A percentile compares a stretch with the other conserved stretches of the same genome.
phyloP scores from a whole-genome alignment of 306 rosid genomes.

The Acacia crassicarpa region DNA sequence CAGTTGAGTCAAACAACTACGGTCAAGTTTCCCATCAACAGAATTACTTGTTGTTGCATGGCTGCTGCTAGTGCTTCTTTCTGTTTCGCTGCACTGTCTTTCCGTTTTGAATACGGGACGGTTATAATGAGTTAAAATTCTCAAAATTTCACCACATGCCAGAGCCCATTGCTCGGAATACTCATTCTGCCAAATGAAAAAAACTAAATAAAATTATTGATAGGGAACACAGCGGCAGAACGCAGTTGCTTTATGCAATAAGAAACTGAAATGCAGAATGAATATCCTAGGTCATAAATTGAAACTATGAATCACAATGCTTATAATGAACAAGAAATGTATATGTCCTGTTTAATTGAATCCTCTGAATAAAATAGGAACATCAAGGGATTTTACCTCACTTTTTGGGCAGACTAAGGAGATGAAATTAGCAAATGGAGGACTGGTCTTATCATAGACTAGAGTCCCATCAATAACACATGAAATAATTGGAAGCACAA shows the following conservation, averaged over 20 bases:
- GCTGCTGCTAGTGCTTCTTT: constrained; percentile 86
- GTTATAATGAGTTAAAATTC: constrained; percentile 94
- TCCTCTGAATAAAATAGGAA: constrained; percentile 18
- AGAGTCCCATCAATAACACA: constrained; percentile 85
- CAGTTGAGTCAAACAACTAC: constrained; percentile 50
- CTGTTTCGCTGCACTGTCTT: constrained; percentile 61
- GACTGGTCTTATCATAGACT: constrained; percentile 68
- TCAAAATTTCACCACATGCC: constrained; percentile 95
- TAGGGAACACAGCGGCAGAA: background rate
- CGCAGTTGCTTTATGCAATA: background rate
- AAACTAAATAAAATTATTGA: constrained; percentile 15
- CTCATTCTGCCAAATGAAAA: constrained; percentile 61
- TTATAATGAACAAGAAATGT: background rate
- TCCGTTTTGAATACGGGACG: constrained; percentile 89
- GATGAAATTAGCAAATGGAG: constrained; percentile 94
- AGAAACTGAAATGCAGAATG: constrained; percentile 3
- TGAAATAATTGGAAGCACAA: constrained; percentile 94
- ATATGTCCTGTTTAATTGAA: constrained; percentile 4
- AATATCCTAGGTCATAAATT: background rate
- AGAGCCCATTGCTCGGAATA: constrained; percentile 98
- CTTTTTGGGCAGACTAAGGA: constrained; percentile 82
- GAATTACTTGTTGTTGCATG: constrained; percentile 78
- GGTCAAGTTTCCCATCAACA: constrained; percentile 39
- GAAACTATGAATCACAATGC: constrained; percentile 1
- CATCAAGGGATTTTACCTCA: constrained; percentile 61